Evolutionary conservation across 78 protist species (phyloP), one percentile per base, ranked within the genome.

Genomic region (Pigoraptor vietnamica): DNA sequence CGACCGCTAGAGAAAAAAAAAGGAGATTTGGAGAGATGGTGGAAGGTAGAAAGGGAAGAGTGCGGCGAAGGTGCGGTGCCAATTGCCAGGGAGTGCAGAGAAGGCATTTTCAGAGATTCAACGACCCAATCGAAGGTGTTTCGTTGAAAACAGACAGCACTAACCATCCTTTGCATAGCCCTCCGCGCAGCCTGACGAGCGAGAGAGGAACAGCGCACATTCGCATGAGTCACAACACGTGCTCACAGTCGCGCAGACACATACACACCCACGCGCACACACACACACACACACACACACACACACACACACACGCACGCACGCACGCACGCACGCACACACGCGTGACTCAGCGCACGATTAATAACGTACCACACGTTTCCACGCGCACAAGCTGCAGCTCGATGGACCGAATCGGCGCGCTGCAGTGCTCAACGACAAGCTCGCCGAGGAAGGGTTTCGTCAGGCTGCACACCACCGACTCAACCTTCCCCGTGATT

Each of bases 301-400:
- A n/a, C n/a, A n/a, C n/a, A n/a, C n/a, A n/a, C n/a, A n/a, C n/a
- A n/a, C n/a, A n/a, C n/a, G n/a, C n/a, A n/a, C n/a, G n/a, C n/a
- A n/a, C n/a, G n/a, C n/a, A n/a, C n/a, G n/a, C n/a, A n/a, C n/a
- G n/a, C n/a, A n/a, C n/a, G n/a, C n/a, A n/a, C n/a, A n/a, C n/a
- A n/a, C n/a, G n/a, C n/a, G 29, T 48, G 29, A 6, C 67, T 48
- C 67, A 48, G 29, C 14, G 67, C 6, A 48, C 6, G 67, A 48
- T 14, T 21, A 48, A 48, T 48, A 6, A 48, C 67, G 29, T 14
- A 48, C 67, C 91, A n/a, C 89, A 89, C 33, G 91, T 92, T 82
- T 98, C 99, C 14, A 96, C 96, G 35, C 99, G 93, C 38, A 97
- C 97, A 25, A 97, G 95, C 92, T 97, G 99, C 67, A 98, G 81